Base-by-base conservation (phyloP, 2,329 filamentous ascomycete genomes). In the Trichoderma cornu-damae region DNA sequence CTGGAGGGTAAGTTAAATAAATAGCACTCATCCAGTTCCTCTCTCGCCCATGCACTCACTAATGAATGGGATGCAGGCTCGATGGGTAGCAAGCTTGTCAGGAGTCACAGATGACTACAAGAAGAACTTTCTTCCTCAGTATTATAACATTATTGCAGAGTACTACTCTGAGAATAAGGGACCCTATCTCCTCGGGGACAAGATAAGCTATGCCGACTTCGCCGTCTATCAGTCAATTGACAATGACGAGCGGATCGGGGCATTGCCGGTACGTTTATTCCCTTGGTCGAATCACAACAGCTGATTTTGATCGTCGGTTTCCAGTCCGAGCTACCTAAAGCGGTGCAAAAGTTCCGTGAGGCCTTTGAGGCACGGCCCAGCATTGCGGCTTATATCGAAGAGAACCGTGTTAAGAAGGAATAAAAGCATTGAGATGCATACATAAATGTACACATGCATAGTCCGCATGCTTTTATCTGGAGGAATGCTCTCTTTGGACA, bases 141-240 rank as follows among this genome's bases (percentile, higher is more conserved):
- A 71, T 59, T 69, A 73, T 30, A 59, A 65, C 0, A 37, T 69
- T 1, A 24, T 73, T 1, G 66, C 55, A 0, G 57, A 68, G 28
- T 70, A 69, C 34, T 73, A 73, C 28, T 51, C 63, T 0, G 62
- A 70, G 1, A 53, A 48, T 0, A 55, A 56, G 0, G 72, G 72
- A 0, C 72, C 73, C 1, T 75, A 68, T 48, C 67, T 75, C 3
- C 60, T 75, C 0, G 72, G 73, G 1, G 62, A 72, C 4, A 66
- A 61, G 24, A 56, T 73, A 49, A 71, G 68, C 4, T 75, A 75
- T 35, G 67, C 64, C 12, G 73, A 75, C 38, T 75, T 75, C 58
- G 70, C 69, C 0, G 61, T 75, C 12, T 55, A 74, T 70, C 56
- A 69, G 49, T 70, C 71, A 2, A 67, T 74, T 26, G 71, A 75